A percentile compares a stretch with the other conserved stretches of the same genome.
Evolutionary conservation across 768 basidiomycete genomes (phyloP).

Genomic region (Termitomyces sp.): DNA sequence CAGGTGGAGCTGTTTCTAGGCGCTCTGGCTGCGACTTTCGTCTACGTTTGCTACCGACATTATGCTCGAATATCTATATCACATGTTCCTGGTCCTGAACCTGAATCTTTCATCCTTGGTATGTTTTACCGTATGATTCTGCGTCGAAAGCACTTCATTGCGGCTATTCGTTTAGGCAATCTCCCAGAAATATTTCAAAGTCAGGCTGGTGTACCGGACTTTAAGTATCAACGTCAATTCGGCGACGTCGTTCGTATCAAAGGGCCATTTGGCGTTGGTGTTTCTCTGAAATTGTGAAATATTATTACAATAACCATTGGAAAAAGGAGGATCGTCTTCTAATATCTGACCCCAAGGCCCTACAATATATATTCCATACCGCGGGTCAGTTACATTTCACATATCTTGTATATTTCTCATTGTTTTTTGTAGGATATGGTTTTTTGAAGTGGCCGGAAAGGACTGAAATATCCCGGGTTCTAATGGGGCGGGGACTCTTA

Average conservation of each 20-base stretch:
- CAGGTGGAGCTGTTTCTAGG: constrained; percentile 8
- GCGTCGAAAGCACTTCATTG: neutral
- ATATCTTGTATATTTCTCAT: no score
- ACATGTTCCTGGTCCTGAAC: constrained; percentile 42
- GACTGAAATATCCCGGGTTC: constrained; percentile 41
- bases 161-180: constrained; percentile 31
- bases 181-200: constrained; percentile 45
- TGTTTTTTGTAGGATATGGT: constrained; percentile 34
- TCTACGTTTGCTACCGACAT: constrained; percentile 28
- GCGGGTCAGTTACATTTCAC: constrained; percentile 25
- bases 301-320: neutral
- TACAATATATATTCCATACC: constrained; percentile 54
- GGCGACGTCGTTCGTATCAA: constrained; percentile 49
- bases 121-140: neutral
- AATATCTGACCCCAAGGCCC: constrained; percentile 52
- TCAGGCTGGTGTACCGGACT: constrained; percentile 46
- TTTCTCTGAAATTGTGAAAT: neutral
- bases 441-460: constrained; percentile 49
- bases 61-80: constrained; percentile 35
- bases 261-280: constrained; percentile 41
- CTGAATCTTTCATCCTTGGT: constrained; percentile 48
- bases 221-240: constrained; percentile 45
- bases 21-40: constrained; percentile 12
- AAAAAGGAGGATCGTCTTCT: constrained; percentile 46
- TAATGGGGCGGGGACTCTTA: constrained; percentile 47